Evolutionary conservation across 306 rosid genomes (phyloP), one percentile per base, ranked within the genome.

Genomic region (Inga laurina): DNA sequence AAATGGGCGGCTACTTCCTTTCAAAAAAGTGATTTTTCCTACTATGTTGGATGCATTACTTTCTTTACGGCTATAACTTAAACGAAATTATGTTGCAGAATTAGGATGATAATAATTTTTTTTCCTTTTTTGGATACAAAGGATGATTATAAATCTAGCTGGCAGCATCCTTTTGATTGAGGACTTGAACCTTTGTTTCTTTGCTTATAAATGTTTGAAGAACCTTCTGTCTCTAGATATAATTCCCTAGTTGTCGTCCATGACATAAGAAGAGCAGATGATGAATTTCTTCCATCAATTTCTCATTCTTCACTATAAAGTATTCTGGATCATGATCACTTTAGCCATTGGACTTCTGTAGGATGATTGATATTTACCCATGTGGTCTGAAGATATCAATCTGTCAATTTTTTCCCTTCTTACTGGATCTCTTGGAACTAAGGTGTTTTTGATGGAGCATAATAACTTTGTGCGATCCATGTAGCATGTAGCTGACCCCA

Each of bases 1-100:
- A 37, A 66, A 82, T 56, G 95, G 93, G 65, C 82, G 90, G 45
- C 74, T 90, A 16, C 96, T 92, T 24, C 92, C 91, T 6, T 92
- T 88, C 82, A 92, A 92, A 84, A 92, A 92, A 77, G 93, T 84
- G 85, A 86, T 46, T 65, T 64, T 32, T 70, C 75, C 75, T 79
- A 49, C 48, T 74, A 49, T 71, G 41, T 37, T 44, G 45, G 35
- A 78, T 49, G 30, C 61, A 35, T 46, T 41, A 14, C 27, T 45
- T 75, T 84, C 54, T 83, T 71, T 46, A 32, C 74, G 57, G 18
- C 59, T 75, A 30, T 1, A 27, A 21, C 30, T 30, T 18, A 66
- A 65, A 43, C 34, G 51, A 35, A 4, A 13, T 32, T 11, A 4
- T 21, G 44, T n/a, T 16, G 76, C 39, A 65, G n/a, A 61, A 15